Conservation (phyloP, 2,329 filamentous ascomycete species). For the Epichloe coenophiala region DNA sequence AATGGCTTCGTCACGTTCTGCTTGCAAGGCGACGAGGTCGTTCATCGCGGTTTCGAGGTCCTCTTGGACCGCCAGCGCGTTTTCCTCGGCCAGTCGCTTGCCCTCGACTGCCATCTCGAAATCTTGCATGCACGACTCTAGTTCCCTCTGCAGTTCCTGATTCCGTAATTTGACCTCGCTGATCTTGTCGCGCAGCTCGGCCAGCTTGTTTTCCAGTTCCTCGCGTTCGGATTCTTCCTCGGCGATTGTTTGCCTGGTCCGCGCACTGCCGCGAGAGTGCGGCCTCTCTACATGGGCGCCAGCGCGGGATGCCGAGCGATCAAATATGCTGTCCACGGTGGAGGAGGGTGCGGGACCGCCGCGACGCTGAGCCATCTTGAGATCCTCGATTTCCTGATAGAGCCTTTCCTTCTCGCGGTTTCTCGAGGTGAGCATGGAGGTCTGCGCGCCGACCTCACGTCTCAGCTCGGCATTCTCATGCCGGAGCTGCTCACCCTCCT, state of each 20-base stretch:
- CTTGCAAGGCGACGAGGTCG: slow-evolving; percentile 65
- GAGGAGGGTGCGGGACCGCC: slow-evolving; percentile 41
- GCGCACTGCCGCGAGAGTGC: slow-evolving; percentile 57
- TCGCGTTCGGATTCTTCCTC: slow-evolving; percentile 69
- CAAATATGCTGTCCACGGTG: slow-evolving; percentile 79
- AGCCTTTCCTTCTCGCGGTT: slow-evolving; percentile 90
- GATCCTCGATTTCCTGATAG: slow-evolving; percentile 92
- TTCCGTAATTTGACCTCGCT: slow-evolving; percentile 80
- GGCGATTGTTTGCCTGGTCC: slow-evolving; percentile 45
- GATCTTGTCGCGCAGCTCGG: slow-evolving; percentile 71
- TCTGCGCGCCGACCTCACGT: slow-evolving; percentile 87
- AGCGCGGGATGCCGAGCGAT: slow-evolving; percentile 82
- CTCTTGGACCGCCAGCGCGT: slow-evolving; percentile 53
- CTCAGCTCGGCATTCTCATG: slow-evolving; percentile 88
- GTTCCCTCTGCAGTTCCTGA: slow-evolving; percentile 72
- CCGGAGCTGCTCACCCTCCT: slow-evolving; percentile 60
- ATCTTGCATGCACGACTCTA: slow-evolving; percentile 70
- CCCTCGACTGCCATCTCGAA: slow-evolving; percentile 58
- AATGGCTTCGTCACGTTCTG: slow-evolving; percentile 76
- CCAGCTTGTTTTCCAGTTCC: slow-evolving; percentile 71
- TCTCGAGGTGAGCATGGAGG: slow-evolving; percentile 90
- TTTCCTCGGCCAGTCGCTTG: slow-evolving; percentile 45
- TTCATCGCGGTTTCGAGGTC: slow-evolving; percentile 69
- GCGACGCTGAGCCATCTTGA: slow-evolving; percentile 77
- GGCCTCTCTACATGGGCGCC: slow-evolving; percentile 50